Conservation (phyloP, 2,329 filamentous ascomycete genomes). For the Aspergillus sp. region DNA sequence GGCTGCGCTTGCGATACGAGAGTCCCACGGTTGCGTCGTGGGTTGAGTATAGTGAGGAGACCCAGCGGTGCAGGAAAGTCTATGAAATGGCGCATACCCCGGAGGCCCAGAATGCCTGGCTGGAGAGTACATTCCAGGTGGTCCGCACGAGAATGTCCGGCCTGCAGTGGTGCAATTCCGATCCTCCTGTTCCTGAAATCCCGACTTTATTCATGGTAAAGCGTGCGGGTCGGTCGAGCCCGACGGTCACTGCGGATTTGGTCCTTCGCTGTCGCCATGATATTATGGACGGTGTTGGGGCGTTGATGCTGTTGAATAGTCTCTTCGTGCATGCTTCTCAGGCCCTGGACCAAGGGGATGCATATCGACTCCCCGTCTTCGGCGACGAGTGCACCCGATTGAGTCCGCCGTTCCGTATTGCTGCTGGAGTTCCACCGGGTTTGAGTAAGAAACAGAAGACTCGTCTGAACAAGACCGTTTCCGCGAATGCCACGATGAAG, state of each 20-base stretch:
- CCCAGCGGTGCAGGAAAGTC: conserved; percentile 21
- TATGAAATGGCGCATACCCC: conserved; percentile 16
- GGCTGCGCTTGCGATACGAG: conserved; percentile 23
- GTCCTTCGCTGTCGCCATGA: conserved; percentile 24
- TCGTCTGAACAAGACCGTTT: conserved; percentile 8
- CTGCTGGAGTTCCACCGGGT: conserved; percentile 16
- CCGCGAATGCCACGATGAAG: conserved; percentile 14
- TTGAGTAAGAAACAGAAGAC: conserved; percentile 12
- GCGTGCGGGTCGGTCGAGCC: background rate
- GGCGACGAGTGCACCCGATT: conserved; percentile 21
- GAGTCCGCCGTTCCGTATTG: conserved; percentile 24
- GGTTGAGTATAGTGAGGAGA: conserved; percentile 18
- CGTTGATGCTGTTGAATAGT: conserved; percentile 22
- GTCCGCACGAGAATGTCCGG: conserved; percentile 16
- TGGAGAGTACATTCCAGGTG: conserved; percentile 18
- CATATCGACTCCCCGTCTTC: conserved; percentile 13
- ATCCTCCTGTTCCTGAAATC: conserved; percentile 23
- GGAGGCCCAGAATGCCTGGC: conserved; percentile 12
- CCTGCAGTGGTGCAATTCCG: conserved; percentile 25
- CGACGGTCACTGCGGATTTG: conserved; percentile 12
- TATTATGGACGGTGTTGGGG: conserved; percentile 25
- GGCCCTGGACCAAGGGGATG: conserved; percentile 7
- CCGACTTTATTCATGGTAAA: conserved; percentile 26
- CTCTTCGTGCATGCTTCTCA: conserved; percentile 17
- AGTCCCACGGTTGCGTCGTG: conserved; percentile 25